Base-by-base conservation (phyloP, 1,284 basidiomycete genomes). In the Inonotus obliquus region DNA sequence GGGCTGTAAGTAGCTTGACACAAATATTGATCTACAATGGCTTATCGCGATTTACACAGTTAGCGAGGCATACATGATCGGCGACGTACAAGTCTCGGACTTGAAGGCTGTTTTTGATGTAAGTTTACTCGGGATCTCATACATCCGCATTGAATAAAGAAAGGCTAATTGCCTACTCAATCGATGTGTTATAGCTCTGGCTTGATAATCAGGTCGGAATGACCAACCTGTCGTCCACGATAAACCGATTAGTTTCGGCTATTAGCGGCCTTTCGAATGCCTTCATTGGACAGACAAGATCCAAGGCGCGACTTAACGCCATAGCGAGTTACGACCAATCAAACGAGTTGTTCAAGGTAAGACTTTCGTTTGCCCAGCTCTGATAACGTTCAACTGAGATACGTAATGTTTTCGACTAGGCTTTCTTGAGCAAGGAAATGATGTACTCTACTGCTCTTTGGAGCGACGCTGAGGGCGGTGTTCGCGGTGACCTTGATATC, bases 381-480 rank as follows among this genome's bases (percentile, higher is more conserved):
- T 47, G 48, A n/a, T n/a, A n/a, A 29, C 44, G 35, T 19, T 44
- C 7, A 14, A n/a, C 41, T 32, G 41, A 17, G n/a, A n/a, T n/a
- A n/a, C n/a, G n/a, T n/a, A n/a, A 44, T 6, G 9, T 51, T 27
- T 54, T 52, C 53, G 47, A 53, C 35, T 63, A 89, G 81, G 86
- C 90, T 10, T 95, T 96, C 77, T 77, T 96, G 23, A 89, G 87
- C 67, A 77, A 81, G 57, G 93, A 96, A 73, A 96, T 96, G 94
- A 95, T 93, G 82, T 96, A 96, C 74, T 94, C 91, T 0, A 94
- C 91, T 69, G 92, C 84, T 1, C 81, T 94, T 54, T 95, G 90
- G 85, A 77, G 76, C 55, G 83, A 88, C 45, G 79, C 81, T 7
- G 91, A 94, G 71, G 84, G 85, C 63, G 87, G 86, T 51, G 80